A percentile compares a stretch with the other conserved stretches of the same genome.
Evolutionary conservation across 2,329 filamentous ascomycete species (phyloP).

Genomic region (Aspergillus ruber): DNA sequence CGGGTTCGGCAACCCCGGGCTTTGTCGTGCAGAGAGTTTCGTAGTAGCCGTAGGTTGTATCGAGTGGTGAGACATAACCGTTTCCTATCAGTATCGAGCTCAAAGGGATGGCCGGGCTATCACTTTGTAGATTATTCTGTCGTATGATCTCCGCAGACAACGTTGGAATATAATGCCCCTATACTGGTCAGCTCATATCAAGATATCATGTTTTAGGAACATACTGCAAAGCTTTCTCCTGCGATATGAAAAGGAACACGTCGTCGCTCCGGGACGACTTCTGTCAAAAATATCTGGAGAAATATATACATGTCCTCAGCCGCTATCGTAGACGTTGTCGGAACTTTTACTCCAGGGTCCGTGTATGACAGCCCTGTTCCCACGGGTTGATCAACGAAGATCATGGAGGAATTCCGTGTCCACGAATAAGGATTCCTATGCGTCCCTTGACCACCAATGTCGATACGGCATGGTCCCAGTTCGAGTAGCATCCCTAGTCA

Average conservation of each 20-base stretch:
- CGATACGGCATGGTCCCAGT: conserved; percentile 11
- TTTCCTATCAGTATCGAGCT: conserved; percentile 44
- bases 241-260: conserved; percentile 41
- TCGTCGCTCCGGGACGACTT: conserved; percentile 39
- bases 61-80: conserved; percentile 38
- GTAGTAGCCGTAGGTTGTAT: conserved; percentile 40
- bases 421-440: conserved; percentile 15
- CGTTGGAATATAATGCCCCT: conserved; percentile 45
- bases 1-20: conserved; percentile 35
- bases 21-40: conserved; percentile 44
- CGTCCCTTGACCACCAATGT: conserved; percentile 17
- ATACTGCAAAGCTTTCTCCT: conserved; percentile 45
- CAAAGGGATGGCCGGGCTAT: conserved; percentile 37
- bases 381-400: conserved; percentile 23
- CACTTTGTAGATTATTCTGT: conserved; percentile 39
- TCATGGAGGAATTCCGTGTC: conserved; percentile 18
- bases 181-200: not conserved
- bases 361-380: conserved; percentile 21
- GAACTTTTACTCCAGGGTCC: conserved; percentile 13
- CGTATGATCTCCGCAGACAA: conserved; percentile 40
- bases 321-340: conserved; percentile 35
- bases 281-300: conserved; percentile 42
- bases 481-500: conserved; percentile 9
- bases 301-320: conserved; percentile 47
- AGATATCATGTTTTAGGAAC: conserved; percentile 2